Evolutionary conservation across 352 stramenopile species (phyloP).

Genomic region (Globisporangium echinulatum): DNA sequence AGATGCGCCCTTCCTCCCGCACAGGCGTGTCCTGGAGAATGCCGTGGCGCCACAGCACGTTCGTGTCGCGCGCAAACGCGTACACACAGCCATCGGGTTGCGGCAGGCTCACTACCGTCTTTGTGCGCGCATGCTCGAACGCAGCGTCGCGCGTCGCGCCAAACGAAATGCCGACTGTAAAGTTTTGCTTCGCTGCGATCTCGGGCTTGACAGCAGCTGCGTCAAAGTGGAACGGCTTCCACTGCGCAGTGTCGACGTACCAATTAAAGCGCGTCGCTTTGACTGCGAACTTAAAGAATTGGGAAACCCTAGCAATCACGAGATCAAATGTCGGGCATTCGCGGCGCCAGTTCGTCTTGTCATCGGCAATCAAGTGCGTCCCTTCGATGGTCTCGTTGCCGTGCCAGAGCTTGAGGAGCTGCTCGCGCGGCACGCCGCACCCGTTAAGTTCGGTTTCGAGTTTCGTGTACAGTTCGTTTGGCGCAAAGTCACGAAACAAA

Average conservation of each 20-base stretch:
- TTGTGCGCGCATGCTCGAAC: slow-evolving; percentile 83
- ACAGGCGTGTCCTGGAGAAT: slow-evolving; percentile 84
- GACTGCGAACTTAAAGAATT: slow-evolving; percentile 86
- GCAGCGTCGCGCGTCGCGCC: slow-evolving; percentile 87
- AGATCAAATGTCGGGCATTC: slow-evolving; percentile 78
- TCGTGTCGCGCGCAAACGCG: slow-evolving; percentile 90
- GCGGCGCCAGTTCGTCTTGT: slow-evolving; percentile 76
- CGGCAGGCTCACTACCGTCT: slow-evolving; percentile 88
- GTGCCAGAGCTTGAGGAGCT: slow-evolving; percentile 79
- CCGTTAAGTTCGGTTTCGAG: slow-evolving; percentile 56
- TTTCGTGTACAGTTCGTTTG: slow-evolving; percentile 61
- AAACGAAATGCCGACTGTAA: slow-evolving; percentile 93
- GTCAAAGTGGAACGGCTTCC: slow-evolving; percentile 93
- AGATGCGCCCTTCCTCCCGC: slow-evolving; percentile 88
- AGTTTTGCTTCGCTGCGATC: slow-evolving; percentile 91
- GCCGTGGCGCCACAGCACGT: slow-evolving; percentile 92
- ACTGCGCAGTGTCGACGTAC: slow-evolving; percentile 91
- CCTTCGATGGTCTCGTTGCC: slow-evolving; percentile 88
- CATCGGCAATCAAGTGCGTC: slow-evolving; percentile 90
- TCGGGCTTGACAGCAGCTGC: slow-evolving; percentile 91
- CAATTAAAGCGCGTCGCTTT: slow-evolving; percentile 95
- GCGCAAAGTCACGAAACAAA: slow-evolving; percentile 71
- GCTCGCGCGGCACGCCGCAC: slow-evolving; percentile 57
- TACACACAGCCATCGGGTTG: slow-evolving; percentile 92
- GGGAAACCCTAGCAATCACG: slow-evolving; percentile 69